Conservation (phyloP, 768 basidiomycete genomes). For the Boletus rex-veris region DNA sequence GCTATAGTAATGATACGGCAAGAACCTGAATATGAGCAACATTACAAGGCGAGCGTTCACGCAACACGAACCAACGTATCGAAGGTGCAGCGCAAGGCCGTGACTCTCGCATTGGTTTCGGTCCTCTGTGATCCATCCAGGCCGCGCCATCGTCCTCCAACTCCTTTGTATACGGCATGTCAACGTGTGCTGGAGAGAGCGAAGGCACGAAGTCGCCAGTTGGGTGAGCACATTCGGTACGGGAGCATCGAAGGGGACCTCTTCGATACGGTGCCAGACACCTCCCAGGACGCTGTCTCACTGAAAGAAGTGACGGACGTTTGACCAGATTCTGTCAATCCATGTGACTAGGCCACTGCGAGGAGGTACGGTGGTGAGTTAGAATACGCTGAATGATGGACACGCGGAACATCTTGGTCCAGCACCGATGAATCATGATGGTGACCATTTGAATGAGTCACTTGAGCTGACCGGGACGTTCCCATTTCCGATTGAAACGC, state of each 20-base stretch:
- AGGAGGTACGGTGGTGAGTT: not conserved
- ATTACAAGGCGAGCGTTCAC: too few relatives aligned
- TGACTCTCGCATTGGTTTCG: constrained; percentile 16
- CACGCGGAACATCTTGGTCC: constrained; percentile 2
- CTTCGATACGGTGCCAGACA: constrained; percentile 17
- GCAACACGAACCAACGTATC: not conserved
- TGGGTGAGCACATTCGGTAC: constrained; percentile 4
- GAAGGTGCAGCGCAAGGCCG: constrained; percentile 5
- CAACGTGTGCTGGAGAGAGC: constrained; percentile 1
- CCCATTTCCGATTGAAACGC: too few relatives aligned
- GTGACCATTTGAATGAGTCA: constrained; percentile 3
- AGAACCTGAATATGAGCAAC: not conserved
- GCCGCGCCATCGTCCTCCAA: constrained; percentile 4
- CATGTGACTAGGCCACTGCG: constrained; percentile 9
- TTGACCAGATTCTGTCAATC: constrained; percentile 10
- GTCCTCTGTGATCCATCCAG: constrained; percentile 4
- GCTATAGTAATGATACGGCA: not conserved
- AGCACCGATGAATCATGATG: constrained; percentile 13
- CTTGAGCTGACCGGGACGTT: too few relatives aligned
- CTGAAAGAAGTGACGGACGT: constrained; percentile 19
- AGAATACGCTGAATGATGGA: not conserved
- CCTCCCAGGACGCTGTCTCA: constrained; percentile 11
- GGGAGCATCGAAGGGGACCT: constrained; percentile 9
- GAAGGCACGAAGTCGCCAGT: constrained; percentile 12
- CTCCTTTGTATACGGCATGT: constrained; percentile 9